Conservation (phyloP, 805 yeast genomes). For the Candida ascalaphidarum region DNA sequence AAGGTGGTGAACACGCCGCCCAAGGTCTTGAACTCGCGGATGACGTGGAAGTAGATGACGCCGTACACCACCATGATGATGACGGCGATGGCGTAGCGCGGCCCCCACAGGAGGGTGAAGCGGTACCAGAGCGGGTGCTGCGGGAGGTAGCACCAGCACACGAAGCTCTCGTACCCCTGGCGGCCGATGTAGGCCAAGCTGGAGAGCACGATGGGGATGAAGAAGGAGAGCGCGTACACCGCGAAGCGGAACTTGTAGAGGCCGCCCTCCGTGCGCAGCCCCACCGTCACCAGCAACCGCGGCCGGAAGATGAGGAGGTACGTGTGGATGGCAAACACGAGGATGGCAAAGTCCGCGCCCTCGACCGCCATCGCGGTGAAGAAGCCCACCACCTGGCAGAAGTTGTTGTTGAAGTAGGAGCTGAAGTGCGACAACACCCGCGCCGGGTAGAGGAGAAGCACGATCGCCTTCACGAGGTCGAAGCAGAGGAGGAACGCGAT, state of each 20-base stretch:
- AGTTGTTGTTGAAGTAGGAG: slow-evolving; percentile 38
- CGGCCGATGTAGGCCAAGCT: slow-evolving; percentile 55
- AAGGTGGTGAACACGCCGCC: slow-evolving; percentile 37
- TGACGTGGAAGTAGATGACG: slow-evolving; percentile 65
- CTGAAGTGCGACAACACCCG: slow-evolving; percentile 36
- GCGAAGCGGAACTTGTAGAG: slow-evolving; percentile 48
- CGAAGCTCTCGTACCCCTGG: slow-evolving; percentile 52
- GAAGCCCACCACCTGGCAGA: slow-evolving; percentile 68
- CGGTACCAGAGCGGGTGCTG: slow-evolving; percentile 66
- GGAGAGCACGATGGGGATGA: slow-evolving; percentile 62
- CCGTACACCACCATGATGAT: slow-evolving; percentile 57
- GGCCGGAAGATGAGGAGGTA: slow-evolving; percentile 66
- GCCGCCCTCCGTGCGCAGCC: slow-evolving; percentile 57
- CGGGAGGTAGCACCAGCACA: slow-evolving; percentile 77
- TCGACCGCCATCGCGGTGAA: slow-evolving; percentile 74
- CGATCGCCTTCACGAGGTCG: slow-evolving; percentile 67
- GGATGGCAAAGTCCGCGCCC: slow-evolving; percentile 80
- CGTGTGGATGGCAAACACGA: slow-evolving; percentile 78
- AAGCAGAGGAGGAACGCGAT: slow-evolving; percentile 59
- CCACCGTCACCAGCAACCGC: slow-evolving; percentile 32
- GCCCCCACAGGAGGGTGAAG: slow-evolving; percentile 70
- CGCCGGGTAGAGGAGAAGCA: slow-evolving; percentile 62
- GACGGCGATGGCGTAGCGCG: slow-evolving; percentile 61
- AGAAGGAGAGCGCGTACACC: slow-evolving; percentile 49
- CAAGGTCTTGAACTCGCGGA: slow-evolving; percentile 48